A percentile compares a stretch with the other conserved stretches of the same genome.
Conservation (phyloP, 164 flowering plant genomes). For the Sedum album region DNA sequence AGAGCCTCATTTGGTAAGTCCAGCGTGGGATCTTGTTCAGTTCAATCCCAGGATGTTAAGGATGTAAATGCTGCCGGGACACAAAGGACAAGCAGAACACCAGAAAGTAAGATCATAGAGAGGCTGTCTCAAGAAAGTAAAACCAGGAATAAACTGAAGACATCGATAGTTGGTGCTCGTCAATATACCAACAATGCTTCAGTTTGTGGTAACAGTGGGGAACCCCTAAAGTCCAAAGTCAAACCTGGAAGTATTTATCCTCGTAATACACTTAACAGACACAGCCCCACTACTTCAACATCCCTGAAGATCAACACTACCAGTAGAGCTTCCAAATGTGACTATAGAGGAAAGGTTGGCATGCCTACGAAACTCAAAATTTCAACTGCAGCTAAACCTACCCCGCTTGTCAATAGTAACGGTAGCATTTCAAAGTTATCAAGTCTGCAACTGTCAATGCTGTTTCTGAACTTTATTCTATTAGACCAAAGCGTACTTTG, state of each 20-base stretch:
- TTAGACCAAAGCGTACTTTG: constrained; percentile 14
- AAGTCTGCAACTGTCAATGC: neutral
- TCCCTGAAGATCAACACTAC: neutral
- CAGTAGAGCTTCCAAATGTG: neutral
- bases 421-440: constrained; percentile 9
- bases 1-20: constrained; percentile 9
- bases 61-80: constrained; percentile 2
- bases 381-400: neutral
- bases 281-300: neutral
- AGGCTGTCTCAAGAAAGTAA: constrained; percentile 1
- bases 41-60: constrained; percentile 6
- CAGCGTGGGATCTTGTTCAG: constrained; percentile 7
- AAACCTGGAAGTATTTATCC: neutral
- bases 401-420: constrained; percentile 7
- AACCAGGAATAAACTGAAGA: constrained; percentile 10
- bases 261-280: neutral
- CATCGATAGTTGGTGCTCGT: neutral
- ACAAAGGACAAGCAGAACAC: constrained; percentile 17
- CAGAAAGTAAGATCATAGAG: constrained; percentile 20
- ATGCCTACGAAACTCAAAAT: neutral
- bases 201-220: constrained; percentile 14
- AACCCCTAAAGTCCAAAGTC: neutral
- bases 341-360: neutral
- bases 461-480: constrained; percentile 6
- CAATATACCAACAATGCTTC: constrained; percentile 11